These are phyloP conservation scores for Avena atlantica DNA, from an alignment of 176 grass and related monocot species.

Conservation along the genomic window DNA sequence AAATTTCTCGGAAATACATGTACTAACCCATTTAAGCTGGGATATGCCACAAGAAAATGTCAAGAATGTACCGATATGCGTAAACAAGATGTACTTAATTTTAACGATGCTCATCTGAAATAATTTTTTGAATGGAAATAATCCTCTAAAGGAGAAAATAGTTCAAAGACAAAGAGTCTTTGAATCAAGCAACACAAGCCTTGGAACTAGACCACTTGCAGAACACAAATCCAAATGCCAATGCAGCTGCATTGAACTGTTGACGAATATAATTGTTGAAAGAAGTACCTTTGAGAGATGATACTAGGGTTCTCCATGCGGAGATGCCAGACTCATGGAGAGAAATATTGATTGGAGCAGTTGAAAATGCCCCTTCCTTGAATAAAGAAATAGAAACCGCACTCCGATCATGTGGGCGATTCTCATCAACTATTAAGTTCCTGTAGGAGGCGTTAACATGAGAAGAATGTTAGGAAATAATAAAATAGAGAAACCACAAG, in stretches of 20 bases:
- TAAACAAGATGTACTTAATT: constrained; percentile 11
- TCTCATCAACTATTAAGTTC: constrained; percentile 59
- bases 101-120: constrained; percentile 11
- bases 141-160: constrained; percentile 20
- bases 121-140: background rate
- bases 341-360: constrained; percentile 68
- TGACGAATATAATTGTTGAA: constrained; percentile 37
- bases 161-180: constrained; percentile 14
- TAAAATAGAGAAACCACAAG: background rate
- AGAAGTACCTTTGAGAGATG: constrained; percentile 67
- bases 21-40: background rate
- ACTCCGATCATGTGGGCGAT: constrained; percentile 49
- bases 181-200: constrained; percentile 13
- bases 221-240: background rate
- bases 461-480: constrained; percentile 22
- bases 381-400: constrained; percentile 69
- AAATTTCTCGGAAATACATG: constrained; percentile 10
- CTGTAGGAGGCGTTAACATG: constrained; percentile 53
- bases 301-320: constrained; percentile 70
- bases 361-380: constrained; percentile 79
- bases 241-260: background rate
- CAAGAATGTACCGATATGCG: background rate
- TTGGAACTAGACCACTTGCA: constrained; percentile 17
- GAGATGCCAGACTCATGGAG: constrained; percentile 59
- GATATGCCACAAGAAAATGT: constrained; percentile 6